Conservation (phyloP, 257 asterid genomes). For the Ligustrum vulgare region DNA sequence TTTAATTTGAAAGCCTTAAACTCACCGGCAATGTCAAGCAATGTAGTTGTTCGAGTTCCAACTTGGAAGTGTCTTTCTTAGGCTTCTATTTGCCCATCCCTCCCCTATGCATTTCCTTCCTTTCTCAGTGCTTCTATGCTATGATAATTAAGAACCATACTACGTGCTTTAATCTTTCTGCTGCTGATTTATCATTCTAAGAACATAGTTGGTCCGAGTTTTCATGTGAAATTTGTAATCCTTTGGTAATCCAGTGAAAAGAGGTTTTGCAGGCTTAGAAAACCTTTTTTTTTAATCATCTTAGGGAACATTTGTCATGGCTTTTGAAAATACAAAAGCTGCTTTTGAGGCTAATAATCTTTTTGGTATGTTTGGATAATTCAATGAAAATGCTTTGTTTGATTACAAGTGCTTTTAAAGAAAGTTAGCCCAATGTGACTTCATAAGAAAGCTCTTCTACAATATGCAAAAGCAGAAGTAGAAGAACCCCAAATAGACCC, state of each 20-base stretch:
- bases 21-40: not conserved
- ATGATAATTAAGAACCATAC: not conserved
- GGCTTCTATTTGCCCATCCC: not conserved
- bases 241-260: not conserved
- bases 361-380: no score
- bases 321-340: no score
- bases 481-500: no score
- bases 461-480: no score
- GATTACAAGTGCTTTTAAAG: no score
- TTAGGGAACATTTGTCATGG: not conserved
- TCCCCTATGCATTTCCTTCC: not conserved
- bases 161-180: not conserved
- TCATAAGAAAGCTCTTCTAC: no score
- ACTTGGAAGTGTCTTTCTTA: not conserved
- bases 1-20: not conserved
- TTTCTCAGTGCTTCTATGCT: not conserved
- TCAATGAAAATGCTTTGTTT: no score
- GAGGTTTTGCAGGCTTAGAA: not conserved
- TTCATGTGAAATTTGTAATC: constrained; percentile 3
- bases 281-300: not conserved
- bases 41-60: constrained; percentile 1
- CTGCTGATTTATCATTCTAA: not conserved
- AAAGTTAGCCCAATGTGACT: no score
- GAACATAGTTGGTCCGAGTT: not conserved
- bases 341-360: no score